Evolutionary conservation across 2,329 filamentous ascomycete genomes (phyloP), one percentile per base, ranked within the genome.

Genomic region (Trichoderma polysporum): DNA sequence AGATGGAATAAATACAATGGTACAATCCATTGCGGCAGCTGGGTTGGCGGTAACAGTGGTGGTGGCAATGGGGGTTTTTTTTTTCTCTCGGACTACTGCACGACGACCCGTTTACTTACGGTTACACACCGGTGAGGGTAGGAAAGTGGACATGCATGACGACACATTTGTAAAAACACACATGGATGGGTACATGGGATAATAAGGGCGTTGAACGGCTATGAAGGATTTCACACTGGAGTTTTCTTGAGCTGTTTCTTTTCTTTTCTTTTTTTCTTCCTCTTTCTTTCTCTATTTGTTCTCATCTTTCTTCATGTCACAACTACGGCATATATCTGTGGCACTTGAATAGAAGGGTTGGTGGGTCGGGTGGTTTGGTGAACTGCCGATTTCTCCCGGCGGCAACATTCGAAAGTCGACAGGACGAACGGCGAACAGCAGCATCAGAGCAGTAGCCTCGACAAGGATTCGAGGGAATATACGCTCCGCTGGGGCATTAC

Each of bases 1-100:
- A 81, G 31, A 79, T 81, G 72, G 83, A 81, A 66, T 79, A 74
- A 65, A 12, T 37, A 54, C 1, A 27, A 37, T 27, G 13, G 27
- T 13, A 19, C n/a, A 22, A 19, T 17, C 15, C 47, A 52, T n/a
- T n/a, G 15, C 29, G 31, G n/a, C 4, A 19, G 29, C 7, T 35
- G 10, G n/a, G 29, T 12, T 53, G 50, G 50, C 19, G 50, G n/a
- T 35, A 7, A 22, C 22, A 45, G 22, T 45, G n/a, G 41, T 45
- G 41, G 41, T 5, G 39, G 39, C 19, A n/a, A 45, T 45, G 39
- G 17, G 9, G 1, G 8, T 45, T 45, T n/a, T 41, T 41, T 17
- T 8, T 6, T 9, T 4, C n/a, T 45, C n/a, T 45, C 19, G 39
- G 39, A 45, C 39, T 45, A 49, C 45, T 49, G 29, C 4, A 17